Percentiles rank a stretch among this genome's conserved stretches.
Evolutionary conservation across 345 rosid genomes (phyloP).

Genomic region (Raphanus raphanistrum): DNA sequence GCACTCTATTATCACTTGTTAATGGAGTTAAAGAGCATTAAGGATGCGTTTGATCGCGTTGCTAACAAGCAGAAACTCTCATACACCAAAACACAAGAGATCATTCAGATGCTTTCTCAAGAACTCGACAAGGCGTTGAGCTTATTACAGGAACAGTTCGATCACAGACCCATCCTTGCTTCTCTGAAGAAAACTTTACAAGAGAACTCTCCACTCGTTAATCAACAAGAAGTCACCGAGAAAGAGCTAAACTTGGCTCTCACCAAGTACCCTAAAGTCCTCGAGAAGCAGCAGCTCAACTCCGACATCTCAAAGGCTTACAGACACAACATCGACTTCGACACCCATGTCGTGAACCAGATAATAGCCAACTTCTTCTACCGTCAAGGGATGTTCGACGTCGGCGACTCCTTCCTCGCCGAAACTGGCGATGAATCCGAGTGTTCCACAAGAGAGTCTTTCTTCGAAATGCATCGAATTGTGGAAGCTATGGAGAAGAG

Average conservation of each 20-base stretch:
- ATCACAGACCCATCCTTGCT: constrained; percentile 41
- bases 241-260: constrained; percentile 63
- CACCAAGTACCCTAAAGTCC: constrained; percentile 59
- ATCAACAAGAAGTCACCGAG: constrained; percentile 60
- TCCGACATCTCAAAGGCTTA: constrained; percentile 70
- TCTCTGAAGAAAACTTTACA: constrained; percentile 49
- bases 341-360: constrained; percentile 54
- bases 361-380: constrained; percentile 65
- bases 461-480: constrained; percentile 62
- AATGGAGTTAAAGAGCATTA: constrained; percentile 75
- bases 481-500: constrained; percentile 55
- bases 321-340: constrained; percentile 55
- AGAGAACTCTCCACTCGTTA: constrained; percentile 45
- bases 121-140: constrained; percentile 57
- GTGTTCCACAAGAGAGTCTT: constrained; percentile 45
- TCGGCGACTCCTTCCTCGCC: constrained; percentile 62
- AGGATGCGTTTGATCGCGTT: constrained; percentile 79
- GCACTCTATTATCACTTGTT: not conserved
- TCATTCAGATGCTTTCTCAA: constrained; percentile 47
- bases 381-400: constrained; percentile 62
- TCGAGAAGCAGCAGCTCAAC: constrained; percentile 60
- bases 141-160: constrained; percentile 30
- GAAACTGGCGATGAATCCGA: constrained; percentile 55
- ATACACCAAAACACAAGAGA: constrained; percentile 53
- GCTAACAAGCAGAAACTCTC: constrained; percentile 71